Conservation (phyloP, 257 asterid species). For the Lavandula angustifolia region DNA sequence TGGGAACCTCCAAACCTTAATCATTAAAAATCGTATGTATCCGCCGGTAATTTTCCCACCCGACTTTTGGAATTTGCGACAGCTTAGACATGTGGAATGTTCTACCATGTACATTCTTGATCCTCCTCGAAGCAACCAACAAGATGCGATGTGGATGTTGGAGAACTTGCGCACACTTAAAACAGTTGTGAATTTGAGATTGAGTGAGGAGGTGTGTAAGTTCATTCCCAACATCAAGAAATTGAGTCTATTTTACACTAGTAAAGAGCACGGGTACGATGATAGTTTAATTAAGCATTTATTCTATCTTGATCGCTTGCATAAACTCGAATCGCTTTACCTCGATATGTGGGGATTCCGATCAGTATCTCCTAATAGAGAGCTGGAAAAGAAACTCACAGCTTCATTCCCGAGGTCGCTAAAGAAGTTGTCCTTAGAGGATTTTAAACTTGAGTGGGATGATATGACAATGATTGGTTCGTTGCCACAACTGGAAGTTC, state of each 20-base stretch:
- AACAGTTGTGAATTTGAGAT: background rate
- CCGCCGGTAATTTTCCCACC: too few relatives aligned
- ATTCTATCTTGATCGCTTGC: background rate
- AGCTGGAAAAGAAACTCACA: too few relatives aligned
- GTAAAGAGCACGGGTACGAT: background rate
- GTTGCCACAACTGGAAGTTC: too few relatives aligned
- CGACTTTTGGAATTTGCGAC: conserved; percentile 16
- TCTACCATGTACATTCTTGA: background rate
- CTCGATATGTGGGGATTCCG: too few relatives aligned
- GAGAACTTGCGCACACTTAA: conserved; percentile 6
- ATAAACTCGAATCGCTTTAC: background rate
- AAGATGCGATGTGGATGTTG: background rate
- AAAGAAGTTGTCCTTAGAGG: too few relatives aligned
- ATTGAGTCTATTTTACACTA: background rate
- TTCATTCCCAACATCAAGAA: conserved; percentile 15
- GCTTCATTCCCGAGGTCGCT: too few relatives aligned
- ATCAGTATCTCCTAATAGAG: too few relatives aligned
- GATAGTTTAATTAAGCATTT: background rate
- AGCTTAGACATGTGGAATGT: conserved; percentile 7
- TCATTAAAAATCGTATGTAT: too few relatives aligned
- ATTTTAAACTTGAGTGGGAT: too few relatives aligned
- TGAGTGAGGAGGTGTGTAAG: conserved; percentile 22
- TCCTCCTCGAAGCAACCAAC: too few relatives aligned
- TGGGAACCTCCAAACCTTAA: too few relatives aligned
- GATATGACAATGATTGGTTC: too few relatives aligned